Conservation (phyloP, 495 filamentous ascomycete genomes). For the Hyaloscypha bicolor region DNA sequence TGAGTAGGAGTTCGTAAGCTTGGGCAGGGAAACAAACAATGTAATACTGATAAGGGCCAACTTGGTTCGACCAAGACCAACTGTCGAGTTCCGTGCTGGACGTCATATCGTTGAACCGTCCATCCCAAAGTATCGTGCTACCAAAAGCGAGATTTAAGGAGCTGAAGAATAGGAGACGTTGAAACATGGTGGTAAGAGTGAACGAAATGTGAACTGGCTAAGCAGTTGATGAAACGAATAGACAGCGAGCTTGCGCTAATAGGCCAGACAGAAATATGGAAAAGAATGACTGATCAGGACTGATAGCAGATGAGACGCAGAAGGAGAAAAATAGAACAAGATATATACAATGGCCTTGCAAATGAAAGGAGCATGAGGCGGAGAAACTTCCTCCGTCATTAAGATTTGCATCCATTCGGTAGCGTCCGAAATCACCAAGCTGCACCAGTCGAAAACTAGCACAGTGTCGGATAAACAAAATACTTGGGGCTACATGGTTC, state of each 20-base stretch:
- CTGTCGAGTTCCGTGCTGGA: constrained; percentile 52
- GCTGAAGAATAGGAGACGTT: constrained; percentile 4
- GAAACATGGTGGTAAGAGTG: constrained; percentile 10
- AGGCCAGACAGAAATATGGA: not conserved
- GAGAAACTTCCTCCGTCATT: not conserved
- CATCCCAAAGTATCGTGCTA: constrained; percentile 57
- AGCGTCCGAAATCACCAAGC: not conserved
- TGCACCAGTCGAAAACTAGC: not conserved
- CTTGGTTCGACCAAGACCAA: constrained; percentile 68
- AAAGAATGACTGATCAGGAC: not conserved
- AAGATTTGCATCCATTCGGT: not conserved
- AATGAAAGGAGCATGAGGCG: not conserved
- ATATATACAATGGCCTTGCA: not conserved
- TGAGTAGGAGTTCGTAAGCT: not conserved
- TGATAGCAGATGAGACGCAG: not conserved
- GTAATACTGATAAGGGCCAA: constrained; percentile 73
- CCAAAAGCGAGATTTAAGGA: constrained; percentile 7
- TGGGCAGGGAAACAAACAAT: constrained; percentile 38
- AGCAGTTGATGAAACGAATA: not conserved
- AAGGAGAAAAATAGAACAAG: not conserved
- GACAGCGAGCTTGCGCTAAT: not conserved
- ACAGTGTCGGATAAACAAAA: not conserved
- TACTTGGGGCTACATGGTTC: not conserved
- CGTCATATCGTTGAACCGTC: constrained; percentile 59
- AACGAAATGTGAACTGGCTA: constrained; percentile 9